Evolutionary conservation across 257 asterid species (phyloP).

Genomic region (Handroanthus guayacan): DNA sequence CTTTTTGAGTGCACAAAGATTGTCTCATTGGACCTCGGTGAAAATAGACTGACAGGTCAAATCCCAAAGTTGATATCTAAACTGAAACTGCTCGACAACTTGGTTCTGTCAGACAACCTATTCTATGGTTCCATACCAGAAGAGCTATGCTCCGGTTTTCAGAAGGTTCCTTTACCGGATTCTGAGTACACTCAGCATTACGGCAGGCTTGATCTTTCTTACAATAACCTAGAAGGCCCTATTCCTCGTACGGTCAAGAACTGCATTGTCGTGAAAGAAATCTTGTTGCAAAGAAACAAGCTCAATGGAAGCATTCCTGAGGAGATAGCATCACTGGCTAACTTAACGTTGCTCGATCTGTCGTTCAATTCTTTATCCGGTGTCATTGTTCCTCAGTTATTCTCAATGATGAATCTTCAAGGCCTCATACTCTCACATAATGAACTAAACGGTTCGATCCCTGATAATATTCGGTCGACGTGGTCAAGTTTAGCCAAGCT

Average conservation of each 20-base stretch:
- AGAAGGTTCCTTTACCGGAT: slow-evolving; percentile 66
- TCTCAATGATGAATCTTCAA: slow-evolving; percentile 60
- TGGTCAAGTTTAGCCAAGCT: slow-evolving; percentile 58
- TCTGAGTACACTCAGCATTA: slow-evolving; percentile 83
- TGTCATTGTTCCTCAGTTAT: slow-evolving; percentile 41
- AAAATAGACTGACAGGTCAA: slow-evolving; percentile 55
- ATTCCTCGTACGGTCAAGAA: slow-evolving; percentile 62
- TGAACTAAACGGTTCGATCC: slow-evolving; percentile 57
- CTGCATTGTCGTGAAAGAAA: slow-evolving; percentile 58
- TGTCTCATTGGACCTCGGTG: slow-evolving; percentile 71
- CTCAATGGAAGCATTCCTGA: slow-evolving; percentile 77
- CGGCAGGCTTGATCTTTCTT: slow-evolving; percentile 85
- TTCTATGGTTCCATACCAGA: slow-evolving; percentile 73
- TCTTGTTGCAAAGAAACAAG: slow-evolving; percentile 62
- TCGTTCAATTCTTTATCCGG: slow-evolving; percentile 71
- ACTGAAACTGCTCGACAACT: slow-evolving; percentile 68
- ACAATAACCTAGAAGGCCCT: slow-evolving; percentile 62
- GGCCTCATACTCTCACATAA: slow-evolving; percentile 80
- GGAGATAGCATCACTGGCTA: slow-evolving; percentile 55
- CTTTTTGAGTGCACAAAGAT: slow-evolving; percentile 69
- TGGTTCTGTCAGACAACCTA: slow-evolving; percentile 70
- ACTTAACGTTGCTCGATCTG: slow-evolving; percentile 63
- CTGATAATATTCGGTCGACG: slow-evolving; percentile 45
- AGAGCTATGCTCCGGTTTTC: slow-evolving; percentile 82
- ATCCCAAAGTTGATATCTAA: slow-evolving; percentile 63